Evolutionary conservation across 768 basidiomycete species (phyloP).

Genomic region (Rhizopogon vesiculosus): DNA sequence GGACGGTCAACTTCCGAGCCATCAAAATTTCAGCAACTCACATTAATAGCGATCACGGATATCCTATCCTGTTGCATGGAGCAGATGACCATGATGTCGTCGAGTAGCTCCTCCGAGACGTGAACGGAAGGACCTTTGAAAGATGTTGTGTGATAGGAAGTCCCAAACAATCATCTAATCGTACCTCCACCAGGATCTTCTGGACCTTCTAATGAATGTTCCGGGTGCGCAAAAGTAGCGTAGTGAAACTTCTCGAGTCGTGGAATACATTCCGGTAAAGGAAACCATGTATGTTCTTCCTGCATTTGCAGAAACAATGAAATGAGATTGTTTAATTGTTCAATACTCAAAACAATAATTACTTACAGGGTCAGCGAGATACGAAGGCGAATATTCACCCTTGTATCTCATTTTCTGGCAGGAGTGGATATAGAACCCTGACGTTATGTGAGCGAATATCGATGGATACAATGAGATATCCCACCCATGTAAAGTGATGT

Average conservation of each 20-base stretch:
- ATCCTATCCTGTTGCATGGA: slow-evolving; percentile 15
- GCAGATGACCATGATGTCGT: slow-evolving; percentile 15
- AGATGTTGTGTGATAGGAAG: not conserved
- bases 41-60: slow-evolving; percentile 21
- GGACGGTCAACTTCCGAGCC: slow-evolving; percentile 7
- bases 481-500: slow-evolving; percentile 83
- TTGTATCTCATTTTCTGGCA: slow-evolving; percentile 97
- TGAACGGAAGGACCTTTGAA: not conserved
- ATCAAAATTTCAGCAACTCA: slow-evolving; percentile 9
- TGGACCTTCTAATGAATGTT: slow-evolving; percentile 40
- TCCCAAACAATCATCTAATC: not conserved
- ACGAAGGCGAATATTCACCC: slow-evolving; percentile 87
- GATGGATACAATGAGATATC: slow-evolving; percentile 7
- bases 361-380: slow-evolving; percentile 78
- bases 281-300: slow-evolving; percentile 79
- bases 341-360: not conserved
- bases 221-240: slow-evolving; percentile 63
- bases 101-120: slow-evolving; percentile 17
- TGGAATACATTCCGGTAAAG: slow-evolving; percentile 51
- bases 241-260: slow-evolving; percentile 67
- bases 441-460: not conserved
- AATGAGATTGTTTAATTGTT: slow-evolving; percentile 1
- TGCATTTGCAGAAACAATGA: slow-evolving; percentile 20
- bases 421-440: slow-evolving; percentile 90
- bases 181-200: slow-evolving; percentile 25